Evolutionary conservation across 805 yeast species (phyloP), one percentile per base, ranked within the genome.

Genomic region (Saturnispora galanensis): DNA sequence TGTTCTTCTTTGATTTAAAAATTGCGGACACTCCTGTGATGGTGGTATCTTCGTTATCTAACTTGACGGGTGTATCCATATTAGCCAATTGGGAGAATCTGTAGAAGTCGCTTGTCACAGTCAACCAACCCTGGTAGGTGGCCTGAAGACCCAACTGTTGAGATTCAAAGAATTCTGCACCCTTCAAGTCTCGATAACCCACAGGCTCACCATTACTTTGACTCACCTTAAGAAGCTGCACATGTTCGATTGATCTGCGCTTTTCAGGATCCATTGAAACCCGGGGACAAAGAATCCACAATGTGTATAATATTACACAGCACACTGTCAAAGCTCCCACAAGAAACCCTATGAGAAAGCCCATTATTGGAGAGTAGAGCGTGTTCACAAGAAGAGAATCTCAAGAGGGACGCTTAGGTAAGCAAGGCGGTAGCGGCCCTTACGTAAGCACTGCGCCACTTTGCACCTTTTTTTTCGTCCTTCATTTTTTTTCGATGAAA

Each of bases 21-120:
- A 39, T 41, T 8, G 39, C 18, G 2, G 42, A 17, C 4, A 37
- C 43, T 8, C 38, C 43, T 2, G 45, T n/a, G 15, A 41, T 26
- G 2, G 42, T 31, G 1, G 36, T 16, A 10, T 35, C 32, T 8
- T 39, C 41, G 15, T 38, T 37, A 17, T 42, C 47, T 5, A 36
- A 36, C 28, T 40, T 39, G 4, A 50, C 13, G 1, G 38, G 37
- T 16, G 39, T 30, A 4, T 57, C 60, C 4, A 48, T 50, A 2
- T 65, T 56, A 28, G 60, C 56, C 5, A 63, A 50, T 42, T 65
- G 68, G 53, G 82, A 56, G 62, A 73, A 67, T 46, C 71, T 66
- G 63, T 82, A 70, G 57, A 81, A 84, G 51, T 84, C 90, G 48
- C 77, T 79, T 0, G 95, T 84, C n/a, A 89, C 89, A 2, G 82